These are phyloP conservation scores for Verticillium nubilum DNA, from an alignment of 2,329 filamentous ascomycete species.

Conservation along the genomic window DNA sequence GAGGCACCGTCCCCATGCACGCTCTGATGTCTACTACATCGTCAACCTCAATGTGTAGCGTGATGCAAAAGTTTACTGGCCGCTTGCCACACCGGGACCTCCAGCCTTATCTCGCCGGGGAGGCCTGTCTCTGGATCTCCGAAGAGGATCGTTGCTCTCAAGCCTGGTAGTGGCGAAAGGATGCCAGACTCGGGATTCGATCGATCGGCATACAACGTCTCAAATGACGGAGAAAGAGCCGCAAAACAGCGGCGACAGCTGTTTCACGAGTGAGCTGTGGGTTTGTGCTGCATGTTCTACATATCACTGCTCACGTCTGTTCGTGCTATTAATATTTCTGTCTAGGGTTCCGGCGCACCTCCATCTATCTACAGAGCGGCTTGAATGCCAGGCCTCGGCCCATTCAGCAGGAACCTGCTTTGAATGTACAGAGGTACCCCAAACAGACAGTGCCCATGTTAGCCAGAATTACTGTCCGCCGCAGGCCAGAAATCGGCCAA, in stretches of 20 bases:
- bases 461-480: neutral
- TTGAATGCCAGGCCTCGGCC: neutral
- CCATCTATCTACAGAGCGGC: too few species aligned
- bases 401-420: neutral
- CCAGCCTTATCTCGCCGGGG: neutral
- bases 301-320: neutral
- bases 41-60: too few species aligned
- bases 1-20: neutral
- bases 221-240: neutral
- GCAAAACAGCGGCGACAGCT: neutral
- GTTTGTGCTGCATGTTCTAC: neutral
- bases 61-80: neutral
- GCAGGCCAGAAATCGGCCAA: neutral
- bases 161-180: neutral
- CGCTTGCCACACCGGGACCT: neutral
- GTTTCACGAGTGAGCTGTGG: neutral
- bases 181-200: neutral
- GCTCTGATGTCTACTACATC: neutral
- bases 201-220: neutral
- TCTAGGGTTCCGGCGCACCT: neutral
- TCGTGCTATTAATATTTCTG: neutral
- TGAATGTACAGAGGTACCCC: neutral
- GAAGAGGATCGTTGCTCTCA: neutral
- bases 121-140: neutral
- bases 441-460: conserved; percentile 4